Conservation (phyloP, 1,284 basidiomycete genomes). For the Ustilago esculenta region DNA sequence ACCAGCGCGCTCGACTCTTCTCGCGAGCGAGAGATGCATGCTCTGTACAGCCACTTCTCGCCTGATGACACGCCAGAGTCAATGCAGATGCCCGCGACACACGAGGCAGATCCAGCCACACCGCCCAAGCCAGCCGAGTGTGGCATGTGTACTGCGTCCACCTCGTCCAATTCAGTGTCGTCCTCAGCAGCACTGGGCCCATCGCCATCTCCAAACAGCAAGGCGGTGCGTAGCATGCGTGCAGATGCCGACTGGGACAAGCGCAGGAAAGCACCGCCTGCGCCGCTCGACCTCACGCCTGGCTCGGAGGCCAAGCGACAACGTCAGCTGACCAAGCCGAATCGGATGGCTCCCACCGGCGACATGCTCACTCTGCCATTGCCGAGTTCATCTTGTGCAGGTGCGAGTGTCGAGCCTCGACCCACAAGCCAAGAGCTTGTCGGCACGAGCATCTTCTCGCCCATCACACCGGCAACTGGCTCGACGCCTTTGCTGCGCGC, state of each 20-base stretch:
- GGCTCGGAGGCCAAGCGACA: slow-evolving; percentile 25
- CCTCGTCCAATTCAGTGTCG: slow-evolving; percentile 1
- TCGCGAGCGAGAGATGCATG: slow-evolving; percentile 1
- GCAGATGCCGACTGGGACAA: slow-evolving; percentile 44
- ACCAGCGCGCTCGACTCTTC: slow-evolving; percentile 25
- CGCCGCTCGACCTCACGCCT: slow-evolving; percentile 39
- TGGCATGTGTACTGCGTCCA: neutral
- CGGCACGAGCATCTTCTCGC: slow-evolving; percentile 37
- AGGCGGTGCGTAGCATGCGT: slow-evolving; percentile 39
- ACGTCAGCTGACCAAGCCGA: slow-evolving; percentile 15
- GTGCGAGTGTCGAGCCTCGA: slow-evolving; percentile 1
- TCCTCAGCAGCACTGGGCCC: neutral
- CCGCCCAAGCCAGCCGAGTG: slow-evolving; percentile 2
- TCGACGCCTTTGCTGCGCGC: slow-evolving; percentile 1
- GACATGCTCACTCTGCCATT: neutral
- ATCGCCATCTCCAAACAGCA: slow-evolving; percentile 29
- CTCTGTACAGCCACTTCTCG: slow-evolving; percentile 18
- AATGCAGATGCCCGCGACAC: neutral
- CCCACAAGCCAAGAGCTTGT: slow-evolving; percentile 15
- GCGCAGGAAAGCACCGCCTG: slow-evolving; percentile 46
- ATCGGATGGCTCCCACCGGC: neutral
- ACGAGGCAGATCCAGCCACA: neutral
- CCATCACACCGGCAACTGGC: slow-evolving; percentile 28
- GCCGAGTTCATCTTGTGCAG: neutral
- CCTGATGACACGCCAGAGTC: slow-evolving; percentile 31